A percentile compares a stretch with the other conserved stretches of the same genome.
Evolutionary conservation across 441 rosid genomes (phyloP).

Genomic region (Syzygium syzygioides): DNA sequence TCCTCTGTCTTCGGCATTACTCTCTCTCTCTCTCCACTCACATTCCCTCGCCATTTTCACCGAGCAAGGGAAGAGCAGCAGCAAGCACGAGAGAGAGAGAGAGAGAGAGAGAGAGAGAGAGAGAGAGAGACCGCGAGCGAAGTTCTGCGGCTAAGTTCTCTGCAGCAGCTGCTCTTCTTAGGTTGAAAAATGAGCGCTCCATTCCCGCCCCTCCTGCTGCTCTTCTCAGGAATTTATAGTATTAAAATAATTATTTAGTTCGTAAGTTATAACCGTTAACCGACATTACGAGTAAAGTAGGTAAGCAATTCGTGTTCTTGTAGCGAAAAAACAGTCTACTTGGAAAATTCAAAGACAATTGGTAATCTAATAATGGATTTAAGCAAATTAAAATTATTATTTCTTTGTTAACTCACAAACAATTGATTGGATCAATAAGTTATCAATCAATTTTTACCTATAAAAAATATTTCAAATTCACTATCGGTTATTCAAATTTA

Average conservation of each 20-base stretch:
- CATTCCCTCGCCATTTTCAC: neutral
- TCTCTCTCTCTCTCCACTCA: neutral
- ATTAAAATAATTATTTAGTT: too few species aligned
- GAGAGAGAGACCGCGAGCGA: too few species aligned
- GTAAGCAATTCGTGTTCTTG: too few species aligned
- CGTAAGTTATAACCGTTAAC: too few species aligned
- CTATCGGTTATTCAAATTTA: too few species aligned
- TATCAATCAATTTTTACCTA: neutral
- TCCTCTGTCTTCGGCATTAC: neutral
- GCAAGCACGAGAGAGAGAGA: neutral
- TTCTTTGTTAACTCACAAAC: neutral
- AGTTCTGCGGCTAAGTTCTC: too few species aligned
- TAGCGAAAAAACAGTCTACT: too few species aligned
- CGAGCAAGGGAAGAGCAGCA: neutral
- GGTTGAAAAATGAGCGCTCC: neutral
- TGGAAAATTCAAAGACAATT: neutral
- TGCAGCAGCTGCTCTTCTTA: neutral
- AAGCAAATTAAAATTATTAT: too few species aligned
- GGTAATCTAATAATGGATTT: neutral
- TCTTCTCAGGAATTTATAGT: too few species aligned
- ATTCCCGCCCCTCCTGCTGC: neutral
- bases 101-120: neutral
- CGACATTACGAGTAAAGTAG: too few species aligned
- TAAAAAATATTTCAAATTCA: too few species aligned
- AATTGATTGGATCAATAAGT: neutral